Evolutionary conservation across 225 moss, liverwort and hornwort species (phyloP), one percentile per base, ranked within the genome.

Genomic region (Rhytidiadelphus loreus): DNA sequence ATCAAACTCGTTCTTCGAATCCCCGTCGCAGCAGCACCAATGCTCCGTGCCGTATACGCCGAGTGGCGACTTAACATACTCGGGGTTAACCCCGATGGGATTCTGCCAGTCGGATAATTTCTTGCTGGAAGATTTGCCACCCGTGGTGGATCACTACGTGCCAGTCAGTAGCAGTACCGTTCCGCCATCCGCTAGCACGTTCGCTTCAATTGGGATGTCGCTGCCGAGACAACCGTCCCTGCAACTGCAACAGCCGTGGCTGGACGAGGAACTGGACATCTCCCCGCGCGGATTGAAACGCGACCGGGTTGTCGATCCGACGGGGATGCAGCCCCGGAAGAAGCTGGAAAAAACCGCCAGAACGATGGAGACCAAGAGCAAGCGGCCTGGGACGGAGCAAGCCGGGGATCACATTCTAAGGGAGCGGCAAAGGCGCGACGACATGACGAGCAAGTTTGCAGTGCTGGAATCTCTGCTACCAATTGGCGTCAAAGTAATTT

Each of bases 391-490:
- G 39, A 39, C 53, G 57, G 94, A 94, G 86, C 92, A 91, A 71
- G 94, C 92, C 59, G 94, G 89, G 25, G 89, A 94, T 87, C 94
- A 94, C 85, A 94, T 94, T 89, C 55, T 92, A 22, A 87, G 94
- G n/a, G 94, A 94, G 87, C 91, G 94, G 13, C 92, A 94, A 48
- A 89, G 94, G 9, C 85, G 94, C 35, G 94, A 94, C 81, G 94
- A 92, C 59, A 94, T 94, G 94, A 92, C 94, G 25, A 91, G 89
- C 94, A 94, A 94, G 86, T 94, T 94, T 77, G 90, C 90, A 64
- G 90, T 94, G 48, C 76, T 94, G 8, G 94, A 94, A 80, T 91
- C 92, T 55, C 53, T 94, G 32, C 89, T 94, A 57, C 94, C 94
- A 87, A 75, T 65, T 91, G 91, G 94, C 81, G 71, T 90, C 53